A percentile compares a stretch with the other conserved stretches of the same genome.
These are phyloP conservation scores for Trypanosoma grayi DNA, from an alignment of 208 protist species.

Conservation along the genomic window DNA sequence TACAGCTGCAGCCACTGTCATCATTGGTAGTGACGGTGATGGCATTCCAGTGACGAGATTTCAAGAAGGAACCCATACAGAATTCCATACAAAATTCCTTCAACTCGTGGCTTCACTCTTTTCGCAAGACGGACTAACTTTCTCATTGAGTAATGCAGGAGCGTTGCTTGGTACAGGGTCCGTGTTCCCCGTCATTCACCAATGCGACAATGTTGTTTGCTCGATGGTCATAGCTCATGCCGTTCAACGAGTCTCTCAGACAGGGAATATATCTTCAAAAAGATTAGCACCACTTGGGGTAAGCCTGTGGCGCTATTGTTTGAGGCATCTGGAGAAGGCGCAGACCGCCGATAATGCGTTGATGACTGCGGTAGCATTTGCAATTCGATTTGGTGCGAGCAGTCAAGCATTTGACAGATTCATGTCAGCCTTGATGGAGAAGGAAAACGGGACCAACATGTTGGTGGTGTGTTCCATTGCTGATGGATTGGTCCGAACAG, in stretches of 20 bases:
- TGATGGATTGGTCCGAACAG: slow-evolving; percentile 19
- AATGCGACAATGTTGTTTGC: slow-evolving; percentile 14
- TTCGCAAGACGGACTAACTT: slow-evolving; percentile 23
- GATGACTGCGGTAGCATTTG: slow-evolving; percentile 20
- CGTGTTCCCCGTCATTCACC: slow-evolving; percentile 1
- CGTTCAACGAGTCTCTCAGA: slow-evolving; percentile 17
- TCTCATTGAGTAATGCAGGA: slow-evolving; percentile 12
- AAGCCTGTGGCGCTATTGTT: slow-evolving; percentile 26
- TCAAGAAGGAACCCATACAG: background rate
- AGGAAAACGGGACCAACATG: slow-evolving; percentile 14
- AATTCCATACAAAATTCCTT: slow-evolving; percentile 14
- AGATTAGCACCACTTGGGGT: slow-evolving; percentile 16
- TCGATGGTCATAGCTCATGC: slow-evolving; percentile 21
- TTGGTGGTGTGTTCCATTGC: slow-evolving; percentile 18
- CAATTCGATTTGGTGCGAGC: slow-evolving; percentile 30
- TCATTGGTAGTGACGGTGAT: slow-evolving; percentile 1
- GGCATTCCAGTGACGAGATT: background rate
- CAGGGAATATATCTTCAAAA: slow-evolving; percentile 9
- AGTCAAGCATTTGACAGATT: slow-evolving; percentile 27
- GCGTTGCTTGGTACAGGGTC: slow-evolving; percentile 1
- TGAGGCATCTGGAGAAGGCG: slow-evolving; percentile 25
- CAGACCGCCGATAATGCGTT: slow-evolving; percentile 3
- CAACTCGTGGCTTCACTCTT: slow-evolving; percentile 11
- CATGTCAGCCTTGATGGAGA: slow-evolving; percentile 25
- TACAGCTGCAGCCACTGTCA: slow-evolving; percentile 9